phyloP scores from a whole-genome alignment of 352 stramenopile genomes.

The Globisporangium paddicum region DNA sequence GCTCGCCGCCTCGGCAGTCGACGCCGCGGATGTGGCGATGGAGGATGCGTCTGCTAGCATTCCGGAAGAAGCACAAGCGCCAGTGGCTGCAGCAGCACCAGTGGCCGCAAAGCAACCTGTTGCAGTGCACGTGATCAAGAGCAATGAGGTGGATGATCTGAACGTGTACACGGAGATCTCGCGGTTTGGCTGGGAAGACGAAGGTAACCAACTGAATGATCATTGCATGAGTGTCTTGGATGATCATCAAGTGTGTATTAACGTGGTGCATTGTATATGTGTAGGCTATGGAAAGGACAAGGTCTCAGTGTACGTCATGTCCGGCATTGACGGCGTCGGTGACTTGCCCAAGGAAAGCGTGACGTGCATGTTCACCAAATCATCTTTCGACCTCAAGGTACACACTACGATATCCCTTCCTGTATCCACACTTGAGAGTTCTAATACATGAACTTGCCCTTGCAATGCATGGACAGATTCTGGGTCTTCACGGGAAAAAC shows the following conservation, averaged over 20 bases:
- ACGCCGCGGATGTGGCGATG: not conserved
- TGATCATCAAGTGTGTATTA: not conserved
- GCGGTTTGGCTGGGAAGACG: conserved; percentile 85
- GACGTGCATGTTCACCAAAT: conserved; percentile 73
- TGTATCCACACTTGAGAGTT: too few species aligned
- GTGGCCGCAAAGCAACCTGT: conserved; percentile 23
- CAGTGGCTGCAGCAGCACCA: conserved; percentile 14
- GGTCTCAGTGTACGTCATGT: conserved; percentile 80
- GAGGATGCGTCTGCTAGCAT: conserved; percentile 4
- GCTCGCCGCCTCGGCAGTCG: conserved; percentile 14
- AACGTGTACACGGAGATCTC: conserved; percentile 78
- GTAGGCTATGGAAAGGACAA: conserved; percentile 84
- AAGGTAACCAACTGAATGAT: conserved; percentile 24
- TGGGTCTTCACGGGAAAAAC: conserved; percentile 68
- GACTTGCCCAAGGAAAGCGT: conserved; percentile 67
- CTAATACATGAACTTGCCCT: not conserved
- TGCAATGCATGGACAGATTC: conserved; percentile 28
- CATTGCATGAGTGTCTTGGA: not conserved
- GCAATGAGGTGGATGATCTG: conserved; percentile 25
- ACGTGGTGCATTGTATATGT: not conserved
- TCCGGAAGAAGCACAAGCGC: conserved; percentile 17
- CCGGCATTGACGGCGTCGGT: conserved; percentile 74
- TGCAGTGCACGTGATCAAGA: conserved; percentile 16
- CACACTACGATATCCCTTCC: too few species aligned
- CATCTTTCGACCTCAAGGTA: conserved; percentile 82